Conservation (phyloP, 306 rosid species). For the Sesbania bispinosa region DNA sequence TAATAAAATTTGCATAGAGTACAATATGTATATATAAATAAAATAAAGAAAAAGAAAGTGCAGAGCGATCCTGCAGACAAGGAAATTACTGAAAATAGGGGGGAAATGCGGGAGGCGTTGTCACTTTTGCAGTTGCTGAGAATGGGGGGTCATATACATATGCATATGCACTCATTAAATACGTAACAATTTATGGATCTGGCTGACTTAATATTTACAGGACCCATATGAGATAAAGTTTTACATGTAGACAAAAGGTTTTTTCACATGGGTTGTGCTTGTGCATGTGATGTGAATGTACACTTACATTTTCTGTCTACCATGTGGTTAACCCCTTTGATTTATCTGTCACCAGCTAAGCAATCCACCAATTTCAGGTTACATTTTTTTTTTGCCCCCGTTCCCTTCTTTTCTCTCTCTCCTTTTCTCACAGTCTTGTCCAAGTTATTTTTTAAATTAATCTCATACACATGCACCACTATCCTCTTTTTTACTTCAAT, state of each 20-base stretch:
- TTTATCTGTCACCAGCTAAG: slow-evolving; percentile 91
- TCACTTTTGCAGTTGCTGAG: slow-evolving; percentile 26
- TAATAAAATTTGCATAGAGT: slow-evolving; percentile 17
- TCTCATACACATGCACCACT: background rate
- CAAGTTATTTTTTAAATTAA: background rate
- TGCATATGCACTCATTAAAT: slow-evolving; percentile 38
- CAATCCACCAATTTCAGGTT: slow-evolving; percentile 67
- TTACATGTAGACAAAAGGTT: slow-evolving; percentile 88
- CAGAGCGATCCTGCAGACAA: slow-evolving; percentile 27
- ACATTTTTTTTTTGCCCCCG: background rate
- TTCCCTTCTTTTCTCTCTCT: background rate
- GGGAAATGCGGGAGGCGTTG: background rate
- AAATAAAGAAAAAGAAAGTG: background rate
- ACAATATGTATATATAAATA: background rate
- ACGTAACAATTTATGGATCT: slow-evolving; percentile 27
- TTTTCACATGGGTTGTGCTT: slow-evolving; percentile 72
- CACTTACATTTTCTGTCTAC: slow-evolving; percentile 75
- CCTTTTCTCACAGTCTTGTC: slow-evolving; percentile 11
- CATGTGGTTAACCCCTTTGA: slow-evolving; percentile 79
- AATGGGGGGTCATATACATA: background rate
- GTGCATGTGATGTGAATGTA: slow-evolving; percentile 83
- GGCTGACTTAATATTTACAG: too few species aligned
- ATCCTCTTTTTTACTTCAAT: background rate
- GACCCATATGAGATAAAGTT: too few species aligned
- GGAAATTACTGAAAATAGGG: slow-evolving; percentile 29